A percentile compares a stretch with the other conserved stretches of the same genome.
Evolutionary conservation across 768 basidiomycete species (phyloP).

Genomic region (Cystofilobasidium bisporidii): DNA sequence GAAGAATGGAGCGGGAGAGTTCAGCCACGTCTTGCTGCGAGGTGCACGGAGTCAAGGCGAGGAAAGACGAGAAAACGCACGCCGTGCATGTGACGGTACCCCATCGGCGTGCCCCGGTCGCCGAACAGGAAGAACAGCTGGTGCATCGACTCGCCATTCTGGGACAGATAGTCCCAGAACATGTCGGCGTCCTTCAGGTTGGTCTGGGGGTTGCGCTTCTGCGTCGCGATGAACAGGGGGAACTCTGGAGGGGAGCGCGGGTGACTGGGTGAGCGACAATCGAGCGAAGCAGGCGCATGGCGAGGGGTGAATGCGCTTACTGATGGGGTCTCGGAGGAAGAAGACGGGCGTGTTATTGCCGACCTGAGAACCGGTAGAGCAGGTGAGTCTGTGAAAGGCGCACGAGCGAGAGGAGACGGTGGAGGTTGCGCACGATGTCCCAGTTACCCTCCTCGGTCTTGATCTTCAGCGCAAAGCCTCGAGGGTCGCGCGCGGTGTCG

Average conservation of each 20-base stretch:
- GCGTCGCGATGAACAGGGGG: conserved; percentile 42
- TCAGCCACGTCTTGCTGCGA: too few species aligned
- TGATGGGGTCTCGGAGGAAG: conserved; percentile 29
- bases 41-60: too few species aligned
- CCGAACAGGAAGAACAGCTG: conserved; percentile 45
- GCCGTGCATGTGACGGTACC: conserved; percentile 74
- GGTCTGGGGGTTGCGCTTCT: conserved; percentile 66
- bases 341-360: conserved; percentile 37
- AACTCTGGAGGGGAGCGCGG: conserved; percentile 42
- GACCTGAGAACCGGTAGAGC: too few species aligned
- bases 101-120: conserved; percentile 44
- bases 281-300: too few species aligned
- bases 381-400: too few species aligned
- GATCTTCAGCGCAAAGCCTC: conserved; percentile 41
- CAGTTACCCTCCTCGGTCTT: conserved; percentile 44
- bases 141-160: conserved; percentile 44
- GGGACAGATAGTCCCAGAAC: conserved; percentile 52
- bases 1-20: too few species aligned
- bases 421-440: too few species aligned
- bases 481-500: conserved; percentile 41
- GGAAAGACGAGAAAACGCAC: conserved; percentile 35
- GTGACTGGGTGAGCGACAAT: conserved; percentile 19
- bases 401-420: too few species aligned
- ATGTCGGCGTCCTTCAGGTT: conserved; percentile 70
- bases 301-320: too few species aligned